A percentile compares a stretch with the other conserved stretches of the same genome.
These are phyloP conservation scores for Cercospora sesami DNA, from an alignment of 2,329 filamentous ascomycete species.

Conservation along the genomic window DNA sequence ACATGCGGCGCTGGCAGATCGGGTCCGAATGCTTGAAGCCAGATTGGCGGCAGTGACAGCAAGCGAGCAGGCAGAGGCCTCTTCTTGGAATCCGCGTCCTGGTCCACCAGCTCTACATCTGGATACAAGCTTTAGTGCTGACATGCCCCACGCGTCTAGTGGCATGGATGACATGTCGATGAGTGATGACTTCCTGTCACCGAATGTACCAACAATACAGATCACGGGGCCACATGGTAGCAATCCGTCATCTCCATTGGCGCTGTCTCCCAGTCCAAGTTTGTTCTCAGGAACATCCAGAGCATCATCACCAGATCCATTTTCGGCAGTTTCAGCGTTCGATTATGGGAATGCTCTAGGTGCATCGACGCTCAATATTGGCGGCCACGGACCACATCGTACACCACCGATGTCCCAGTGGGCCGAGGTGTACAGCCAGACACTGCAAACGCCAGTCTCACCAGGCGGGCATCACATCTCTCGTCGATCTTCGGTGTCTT, in stretches of 20 bases:
- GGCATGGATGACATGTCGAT: conserved; percentile 14
- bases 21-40: conserved; percentile 23
- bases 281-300: conserved; percentile 22
- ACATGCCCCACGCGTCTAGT: neutral
- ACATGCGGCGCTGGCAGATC: conserved; percentile 22
- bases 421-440: conserved; percentile 19
- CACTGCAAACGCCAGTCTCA: conserved; percentile 19
- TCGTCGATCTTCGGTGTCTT: conserved; percentile 21
- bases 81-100: neutral
- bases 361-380: conserved; percentile 11
- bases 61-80: neutral
- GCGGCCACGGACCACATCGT: conserved; percentile 2
- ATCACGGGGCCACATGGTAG: conserved; percentile 24
- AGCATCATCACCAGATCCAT: conserved; percentile 22
- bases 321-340: conserved; percentile 17
- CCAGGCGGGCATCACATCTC: conserved; percentile 15
- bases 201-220: conserved; percentile 21
- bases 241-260: conserved; percentile 16
- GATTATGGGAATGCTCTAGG: conserved; percentile 11
- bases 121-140: conserved; percentile 21
- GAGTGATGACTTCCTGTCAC: conserved; percentile 14
- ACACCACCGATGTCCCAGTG: conserved; percentile 23
- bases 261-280: conserved; percentile 19
- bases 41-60: conserved; percentile 19
- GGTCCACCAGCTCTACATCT: conserved; percentile 20